Evolutionary conservation across 805 yeast genomes (phyloP).

Genomic region (Monosporozyma servazzii): DNA sequence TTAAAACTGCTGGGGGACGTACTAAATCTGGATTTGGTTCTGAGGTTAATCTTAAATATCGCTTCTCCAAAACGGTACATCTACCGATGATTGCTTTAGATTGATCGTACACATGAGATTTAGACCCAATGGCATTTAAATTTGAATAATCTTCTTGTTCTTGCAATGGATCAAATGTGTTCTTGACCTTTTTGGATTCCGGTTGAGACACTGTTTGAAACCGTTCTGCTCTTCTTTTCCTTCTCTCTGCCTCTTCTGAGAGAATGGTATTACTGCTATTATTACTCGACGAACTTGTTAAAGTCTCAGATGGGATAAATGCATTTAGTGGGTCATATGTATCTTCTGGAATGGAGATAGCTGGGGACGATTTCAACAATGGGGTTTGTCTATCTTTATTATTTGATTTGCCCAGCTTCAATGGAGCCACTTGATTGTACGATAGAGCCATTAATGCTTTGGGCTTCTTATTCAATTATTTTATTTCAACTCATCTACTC

Average conservation of each 20-base stretch:
- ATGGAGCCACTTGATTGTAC: slow-evolving; percentile 23
- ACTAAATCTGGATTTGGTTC: slow-evolving; percentile 82
- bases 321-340: not conserved
- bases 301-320: not conserved
- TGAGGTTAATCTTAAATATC: slow-evolving; percentile 76
- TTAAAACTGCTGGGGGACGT: slow-evolving; percentile 59
- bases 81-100: slow-evolving; percentile 49
- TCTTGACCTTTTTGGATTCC: not conserved
- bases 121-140: slow-evolving; percentile 25
- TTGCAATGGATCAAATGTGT: slow-evolving; percentile 8
- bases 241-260: slow-evolving; percentile 19
- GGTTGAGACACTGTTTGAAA: slow-evolving; percentile 20
- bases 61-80: slow-evolving; percentile 59
- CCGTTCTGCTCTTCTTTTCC: slow-evolving; percentile 30
- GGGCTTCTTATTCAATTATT: not conserved
- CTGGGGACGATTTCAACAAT: not conserved
- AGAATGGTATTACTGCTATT: not conserved
- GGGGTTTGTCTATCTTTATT: slow-evolving; percentile 1
- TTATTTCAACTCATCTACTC: not conserved
- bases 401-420: slow-evolving; percentile 13
- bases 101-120: slow-evolving; percentile 27
- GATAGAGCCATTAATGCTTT: not conserved
- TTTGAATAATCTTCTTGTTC: slow-evolving; percentile 20
- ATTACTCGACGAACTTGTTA: not conserved
- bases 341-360: not conserved